Evolutionary conservation across 345 rosid genomes (phyloP).

Genomic region (Anastatica hierochuntica): DNA sequence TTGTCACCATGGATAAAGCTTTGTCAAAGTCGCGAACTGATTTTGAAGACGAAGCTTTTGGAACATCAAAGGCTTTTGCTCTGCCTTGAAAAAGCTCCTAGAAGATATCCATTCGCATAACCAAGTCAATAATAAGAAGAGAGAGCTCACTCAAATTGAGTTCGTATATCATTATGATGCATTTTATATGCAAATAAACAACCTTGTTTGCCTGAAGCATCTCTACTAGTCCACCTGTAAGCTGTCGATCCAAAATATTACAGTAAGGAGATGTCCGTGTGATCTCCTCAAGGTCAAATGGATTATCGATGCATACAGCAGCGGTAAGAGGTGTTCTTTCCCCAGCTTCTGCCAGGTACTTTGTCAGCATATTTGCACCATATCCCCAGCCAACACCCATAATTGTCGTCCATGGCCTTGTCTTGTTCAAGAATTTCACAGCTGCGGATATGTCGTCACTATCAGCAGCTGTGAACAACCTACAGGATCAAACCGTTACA

Average conservation of each 20-base stretch:
- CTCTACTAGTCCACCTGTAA: conserved; percentile 60
- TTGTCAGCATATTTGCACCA: conserved; percentile 87
- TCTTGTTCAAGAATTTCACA: conserved; percentile 57
- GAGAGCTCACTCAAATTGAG: neutral
- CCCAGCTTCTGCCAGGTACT: conserved; percentile 81
- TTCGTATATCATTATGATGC: neutral
- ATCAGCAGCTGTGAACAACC: conserved; percentile 97
- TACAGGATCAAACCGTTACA: conserved; percentile 33
- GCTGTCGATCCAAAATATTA: conserved; percentile 45
- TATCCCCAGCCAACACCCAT: conserved; percentile 84
- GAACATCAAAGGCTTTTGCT: conserved; percentile 70
- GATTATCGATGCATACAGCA: conserved; percentile 78
- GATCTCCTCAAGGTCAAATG: conserved; percentile 88
- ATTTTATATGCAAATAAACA: conserved; percentile 10
- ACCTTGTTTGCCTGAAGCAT: conserved; percentile 84
- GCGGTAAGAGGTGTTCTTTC: conserved; percentile 84
- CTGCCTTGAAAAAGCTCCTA: conserved; percentile 89
- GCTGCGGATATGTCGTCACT: conserved; percentile 86
- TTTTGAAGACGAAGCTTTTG: conserved; percentile 64
- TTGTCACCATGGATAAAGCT: conserved; percentile 80
- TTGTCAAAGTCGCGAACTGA: conserved; percentile 83
- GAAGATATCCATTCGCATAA: conserved; percentile 18
- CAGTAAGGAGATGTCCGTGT: conserved; percentile 49
- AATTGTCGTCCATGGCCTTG: conserved; percentile 86
- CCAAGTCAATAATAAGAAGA: conserved; percentile 15